Evolutionary conservation across 768 basidiomycete genomes (phyloP).

Genomic region (Pholiota conissans): DNA sequence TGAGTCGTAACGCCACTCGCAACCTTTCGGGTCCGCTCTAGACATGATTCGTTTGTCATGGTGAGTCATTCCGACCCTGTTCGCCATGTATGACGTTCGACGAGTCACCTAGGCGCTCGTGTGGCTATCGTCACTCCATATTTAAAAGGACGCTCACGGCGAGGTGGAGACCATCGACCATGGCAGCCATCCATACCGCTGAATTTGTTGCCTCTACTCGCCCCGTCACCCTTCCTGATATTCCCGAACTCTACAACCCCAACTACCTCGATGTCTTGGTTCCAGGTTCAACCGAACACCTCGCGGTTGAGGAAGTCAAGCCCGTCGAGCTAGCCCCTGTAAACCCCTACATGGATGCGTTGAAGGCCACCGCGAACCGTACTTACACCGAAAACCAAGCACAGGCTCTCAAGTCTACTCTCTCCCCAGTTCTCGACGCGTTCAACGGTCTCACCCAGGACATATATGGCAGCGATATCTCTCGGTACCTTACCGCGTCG

Average conservation of each 20-base stretch:
- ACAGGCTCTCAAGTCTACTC: constrained; percentile 51
- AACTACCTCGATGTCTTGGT: constrained; percentile 58
- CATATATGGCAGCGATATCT: constrained; percentile 22
- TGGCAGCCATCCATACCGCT: not conserved
- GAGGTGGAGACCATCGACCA: not conserved
- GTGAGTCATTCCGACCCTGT: too few relatives aligned
- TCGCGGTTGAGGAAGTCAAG: constrained; percentile 1
- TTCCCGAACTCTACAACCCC: constrained; percentile 58
- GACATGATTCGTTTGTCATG: too few relatives aligned
- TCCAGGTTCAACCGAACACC: constrained; percentile 27
- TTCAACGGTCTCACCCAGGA: constrained; percentile 43
- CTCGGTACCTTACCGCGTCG: constrained; percentile 40
- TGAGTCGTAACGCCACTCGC: too few relatives aligned
- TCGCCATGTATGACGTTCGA: too few relatives aligned
- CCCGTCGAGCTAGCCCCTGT: constrained; percentile 9
- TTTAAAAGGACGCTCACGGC: too few relatives aligned
- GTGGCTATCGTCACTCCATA: too few relatives aligned
- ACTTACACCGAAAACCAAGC: constrained; percentile 52
- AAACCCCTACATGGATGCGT: constrained; percentile 59
- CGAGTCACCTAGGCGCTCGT: too few relatives aligned
- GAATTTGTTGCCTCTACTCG: constrained; percentile 30
- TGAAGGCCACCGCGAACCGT: constrained; percentile 40
- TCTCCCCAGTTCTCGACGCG: constrained; percentile 54
- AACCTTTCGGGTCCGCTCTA: too few relatives aligned
- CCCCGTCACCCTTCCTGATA: constrained; percentile 49